phyloP scores from a whole-genome alignment of 305 asterid species.

The Fraxinus baroniana region DNA sequence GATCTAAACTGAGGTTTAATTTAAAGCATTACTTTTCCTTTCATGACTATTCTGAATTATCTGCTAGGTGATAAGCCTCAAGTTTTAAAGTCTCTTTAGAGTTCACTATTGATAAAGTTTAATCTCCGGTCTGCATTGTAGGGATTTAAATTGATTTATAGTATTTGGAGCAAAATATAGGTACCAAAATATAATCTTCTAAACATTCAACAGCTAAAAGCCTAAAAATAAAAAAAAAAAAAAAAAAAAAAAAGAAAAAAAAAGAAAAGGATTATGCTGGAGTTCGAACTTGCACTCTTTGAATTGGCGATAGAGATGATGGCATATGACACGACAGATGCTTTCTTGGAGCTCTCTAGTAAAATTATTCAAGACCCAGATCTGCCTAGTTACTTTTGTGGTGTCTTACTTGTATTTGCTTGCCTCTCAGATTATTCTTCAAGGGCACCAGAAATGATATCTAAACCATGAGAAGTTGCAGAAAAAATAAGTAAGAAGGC shows the following conservation, averaged over 20 bases:
- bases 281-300: background rate
- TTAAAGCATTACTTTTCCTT: background rate
- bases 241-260: no score
- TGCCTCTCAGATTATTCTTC: background rate
- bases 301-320: background rate
- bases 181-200: background rate
- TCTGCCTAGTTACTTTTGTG: background rate
- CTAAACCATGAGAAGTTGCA: background rate
- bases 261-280: background rate
- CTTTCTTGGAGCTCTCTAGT: background rate
- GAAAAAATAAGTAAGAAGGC: conserved; percentile 5
- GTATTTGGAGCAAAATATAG: background rate
- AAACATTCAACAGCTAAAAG: background rate
- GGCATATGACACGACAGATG: background rate
- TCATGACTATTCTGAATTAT: background rate
- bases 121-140: background rate
- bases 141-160: background rate
- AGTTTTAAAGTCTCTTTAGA: background rate
- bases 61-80: background rate
- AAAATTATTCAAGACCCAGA: conserved; percentile 3
- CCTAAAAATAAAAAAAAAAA: background rate
- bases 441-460: background rate
- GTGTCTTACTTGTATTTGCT: background rate
- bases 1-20: background rate
- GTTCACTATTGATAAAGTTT: background rate